Conservation (phyloP, 2,329 filamentous ascomycete genomes). For the Exophiala sp. region DNA sequence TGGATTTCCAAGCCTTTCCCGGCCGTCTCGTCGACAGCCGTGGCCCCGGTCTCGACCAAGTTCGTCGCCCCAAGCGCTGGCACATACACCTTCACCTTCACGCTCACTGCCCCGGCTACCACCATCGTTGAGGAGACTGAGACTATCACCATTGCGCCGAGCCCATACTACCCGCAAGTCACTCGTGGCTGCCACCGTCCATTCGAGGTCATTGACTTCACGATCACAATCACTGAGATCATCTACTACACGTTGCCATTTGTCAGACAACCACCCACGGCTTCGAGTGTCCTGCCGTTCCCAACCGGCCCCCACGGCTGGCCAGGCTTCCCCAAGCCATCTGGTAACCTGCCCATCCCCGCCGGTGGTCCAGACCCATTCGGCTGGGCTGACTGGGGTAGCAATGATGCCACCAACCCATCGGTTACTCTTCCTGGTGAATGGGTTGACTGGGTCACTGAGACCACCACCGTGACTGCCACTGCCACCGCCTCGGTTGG, state of each 20-base stretch:
- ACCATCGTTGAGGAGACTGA: conserved; percentile 5
- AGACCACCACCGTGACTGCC: conserved; percentile 3
- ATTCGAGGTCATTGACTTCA: conserved; percentile 22
- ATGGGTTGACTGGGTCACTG: conserved; percentile 14
- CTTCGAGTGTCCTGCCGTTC: conserved; percentile 11
- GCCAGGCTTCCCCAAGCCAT: conserved; percentile 6
- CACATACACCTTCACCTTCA: conserved; percentile 25
- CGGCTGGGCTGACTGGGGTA: conserved; percentile 17
- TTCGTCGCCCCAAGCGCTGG: conserved; percentile 16
- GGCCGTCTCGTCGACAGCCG: conserved; percentile 8
- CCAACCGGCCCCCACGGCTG: conserved; percentile 12
- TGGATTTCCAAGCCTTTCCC: conserved; percentile 21
- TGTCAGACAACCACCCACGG: conserved; percentile 11
- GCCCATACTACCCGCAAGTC: conserved; percentile 20
- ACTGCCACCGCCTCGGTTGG: background rate
- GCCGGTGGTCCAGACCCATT: conserved; percentile 5
- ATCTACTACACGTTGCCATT: conserved; percentile 18
- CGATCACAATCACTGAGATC: conserved; percentile 22
- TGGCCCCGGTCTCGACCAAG: conserved; percentile 10
- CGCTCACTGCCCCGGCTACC: conserved; percentile 11
- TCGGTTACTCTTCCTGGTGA: conserved; percentile 3
- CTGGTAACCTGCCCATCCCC: background rate
- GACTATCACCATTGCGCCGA: conserved; percentile 21
- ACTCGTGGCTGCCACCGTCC: conserved; percentile 14
- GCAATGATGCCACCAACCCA: conserved; percentile 9